Base-by-base conservation (phyloP, 176 grass and related monocot genomes). In the Stipa capillata region DNA sequence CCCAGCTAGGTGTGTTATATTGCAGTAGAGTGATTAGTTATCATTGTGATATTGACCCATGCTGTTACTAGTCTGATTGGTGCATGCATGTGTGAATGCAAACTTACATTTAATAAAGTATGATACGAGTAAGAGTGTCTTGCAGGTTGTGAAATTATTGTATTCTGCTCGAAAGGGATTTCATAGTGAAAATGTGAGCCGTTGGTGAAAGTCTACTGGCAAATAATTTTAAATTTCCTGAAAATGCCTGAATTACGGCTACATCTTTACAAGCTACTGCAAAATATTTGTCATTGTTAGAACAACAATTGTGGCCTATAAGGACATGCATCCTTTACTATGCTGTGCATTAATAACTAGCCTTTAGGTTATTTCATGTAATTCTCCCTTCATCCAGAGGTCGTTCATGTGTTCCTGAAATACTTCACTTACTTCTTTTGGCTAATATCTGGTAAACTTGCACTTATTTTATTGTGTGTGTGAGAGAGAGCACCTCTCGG, bases 91-190 rank as follows among this genome's bases (percentile, higher is more conserved):
- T 84, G 74, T 84, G 80, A 79, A 79, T 79, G 40, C 68, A 84
- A 79, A 74, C 56, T 68, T 73, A 23, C 36, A 48, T 48, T 83
- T 40, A 83, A 73, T 78, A 79, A 73, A 79, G n/a, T 15, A 57
- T 40, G 13, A 29, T 88, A 24, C 49, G 29, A 73, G 31, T 55
- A 72, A 37, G 45, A 78, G 74, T 49, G 39, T 73, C 80, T 66
- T 72, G 28, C 73, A 84, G 67, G 67, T 74, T 51, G 47, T 52
- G 62, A 69, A 63, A 73, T 82, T 78, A 15, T 79, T 79, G 20
- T 84, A 40, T 47, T 70, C n/a, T 72, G 28, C 48, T 68, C 28
- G 20, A 79, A 84, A 79, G 40, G 74, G 70, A 81, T 51, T 51
- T 74, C 42, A 3, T 74, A 47, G 23, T 67, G 36, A 57, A 86